Percentiles rank a stretch among this genome's conserved stretches.
phyloP scores from a whole-genome alignment of 768 basidiomycete genomes.

The Panus rudis region DNA sequence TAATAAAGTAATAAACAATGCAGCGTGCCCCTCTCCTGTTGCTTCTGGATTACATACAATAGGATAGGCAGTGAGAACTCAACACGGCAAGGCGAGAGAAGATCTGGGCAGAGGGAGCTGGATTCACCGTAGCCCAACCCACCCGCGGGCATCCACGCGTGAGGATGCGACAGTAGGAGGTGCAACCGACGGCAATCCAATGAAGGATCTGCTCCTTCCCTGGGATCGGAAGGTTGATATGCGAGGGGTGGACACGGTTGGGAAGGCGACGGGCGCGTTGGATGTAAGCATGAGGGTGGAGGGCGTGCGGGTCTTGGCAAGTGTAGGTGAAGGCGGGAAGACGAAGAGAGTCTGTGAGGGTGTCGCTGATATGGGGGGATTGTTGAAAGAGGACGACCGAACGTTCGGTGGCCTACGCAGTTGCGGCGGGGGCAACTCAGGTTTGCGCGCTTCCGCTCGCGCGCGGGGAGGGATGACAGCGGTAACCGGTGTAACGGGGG shows the following conservation, averaged over 20 bases:
- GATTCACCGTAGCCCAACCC: constrained; percentile 37
- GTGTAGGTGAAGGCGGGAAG: constrained; percentile 71
- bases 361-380: constrained; percentile 30
- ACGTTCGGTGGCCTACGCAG: constrained; percentile 26
- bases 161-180: constrained; percentile 80
- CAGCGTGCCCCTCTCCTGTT: too few relatives aligned
- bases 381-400: constrained; percentile 3
- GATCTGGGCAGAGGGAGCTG: too few relatives aligned
- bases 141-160: constrained; percentile 79
- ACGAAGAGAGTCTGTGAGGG: constrained; percentile 84
- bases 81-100: background rate
- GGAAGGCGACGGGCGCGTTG: constrained; percentile 49
- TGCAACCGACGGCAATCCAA: constrained; percentile 58
- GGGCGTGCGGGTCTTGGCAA: constrained; percentile 49
- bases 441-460: constrained; percentile 47
- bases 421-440: constrained; percentile 49
- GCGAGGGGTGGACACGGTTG: constrained; percentile 52
- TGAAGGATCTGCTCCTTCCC: constrained; percentile 67
- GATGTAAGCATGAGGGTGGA: constrained; percentile 80
- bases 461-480: constrained; percentile 31
- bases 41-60: too few relatives aligned
- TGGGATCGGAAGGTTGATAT: constrained; percentile 61
- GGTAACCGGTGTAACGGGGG: constrained; percentile 51
- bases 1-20: too few relatives aligned
- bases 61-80: too few relatives aligned